Percentiles rank a stretch among this genome's conserved stretches.
Conservation (phyloP, 345 rosid genomes). For the Anastatica hierochuntica region DNA sequence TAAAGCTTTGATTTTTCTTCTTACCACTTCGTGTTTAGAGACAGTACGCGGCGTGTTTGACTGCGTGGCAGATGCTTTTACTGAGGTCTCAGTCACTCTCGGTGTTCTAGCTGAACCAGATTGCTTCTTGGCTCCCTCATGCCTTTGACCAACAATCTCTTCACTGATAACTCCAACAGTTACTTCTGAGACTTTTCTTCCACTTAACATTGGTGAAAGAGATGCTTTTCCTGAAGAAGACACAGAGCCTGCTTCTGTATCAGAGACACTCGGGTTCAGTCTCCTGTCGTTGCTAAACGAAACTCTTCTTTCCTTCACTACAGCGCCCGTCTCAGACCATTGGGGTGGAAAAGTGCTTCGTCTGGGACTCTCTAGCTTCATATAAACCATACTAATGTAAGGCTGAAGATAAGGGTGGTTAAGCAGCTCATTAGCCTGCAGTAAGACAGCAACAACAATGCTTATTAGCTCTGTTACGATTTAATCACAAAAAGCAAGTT, state of each 20-base stretch:
- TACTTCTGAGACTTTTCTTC: constrained; percentile 37
- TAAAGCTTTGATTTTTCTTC: not conserved
- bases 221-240: constrained; percentile 39
- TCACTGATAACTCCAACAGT: constrained; percentile 37
- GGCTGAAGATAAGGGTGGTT: constrained; percentile 80
- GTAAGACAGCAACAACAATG: not conserved
- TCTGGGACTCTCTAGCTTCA: constrained; percentile 58
- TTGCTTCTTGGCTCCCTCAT: constrained; percentile 21
- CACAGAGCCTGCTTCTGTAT: constrained; percentile 42
- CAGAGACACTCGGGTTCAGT: constrained; percentile 57
- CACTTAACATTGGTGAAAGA: constrained; percentile 34
- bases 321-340: constrained; percentile 26
- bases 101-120: constrained; percentile 34
- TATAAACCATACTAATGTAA: constrained; percentile 53
- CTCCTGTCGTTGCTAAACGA: constrained; percentile 67
- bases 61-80: constrained; percentile 29
- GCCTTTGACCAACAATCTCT: constrained; percentile 28
- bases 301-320: constrained; percentile 42
- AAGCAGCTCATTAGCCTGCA: constrained; percentile 88
- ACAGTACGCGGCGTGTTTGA: constrained; percentile 31
- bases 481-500: not conserved
- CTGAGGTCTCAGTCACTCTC: constrained; percentile 25
- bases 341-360: constrained; percentile 33
- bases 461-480: not conserved
- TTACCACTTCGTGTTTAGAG: constrained; percentile 32